Conservation (phyloP, 768 basidiomycete species). For the Termitomyces titanicus region DNA sequence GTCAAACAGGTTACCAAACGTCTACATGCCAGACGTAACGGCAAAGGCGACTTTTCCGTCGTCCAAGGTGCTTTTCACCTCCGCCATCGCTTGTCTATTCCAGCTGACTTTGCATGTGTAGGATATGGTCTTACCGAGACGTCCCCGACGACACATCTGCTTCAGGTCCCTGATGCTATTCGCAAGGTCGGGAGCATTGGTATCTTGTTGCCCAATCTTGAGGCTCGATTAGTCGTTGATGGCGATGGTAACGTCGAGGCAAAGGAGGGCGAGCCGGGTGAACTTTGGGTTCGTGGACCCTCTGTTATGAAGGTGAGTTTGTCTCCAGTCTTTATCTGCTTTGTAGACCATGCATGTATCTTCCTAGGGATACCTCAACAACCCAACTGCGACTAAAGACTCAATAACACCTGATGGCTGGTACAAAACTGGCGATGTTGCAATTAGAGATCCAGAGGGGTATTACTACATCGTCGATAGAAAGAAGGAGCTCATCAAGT, state of each 20-base stretch:
- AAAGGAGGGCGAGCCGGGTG: slow-evolving; percentile 58
- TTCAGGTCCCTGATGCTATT: slow-evolving; percentile 37
- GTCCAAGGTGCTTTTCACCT: slow-evolving; percentile 42
- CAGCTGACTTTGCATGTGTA: slow-evolving; percentile 16
- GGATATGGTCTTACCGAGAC: slow-evolving; percentile 85
- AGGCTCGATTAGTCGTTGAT: slow-evolving; percentile 68
- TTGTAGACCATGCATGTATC: no score
- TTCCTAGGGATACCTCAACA: slow-evolving; percentile 80
- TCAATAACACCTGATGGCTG: slow-evolving; percentile 72
- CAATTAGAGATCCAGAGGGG: slow-evolving; percentile 62
- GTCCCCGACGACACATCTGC: slow-evolving; percentile 63
- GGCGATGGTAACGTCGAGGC: slow-evolving; percentile 53
- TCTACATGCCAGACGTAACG: slow-evolving; percentile 31
- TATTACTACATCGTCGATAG: slow-evolving; percentile 75
- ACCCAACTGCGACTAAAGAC: slow-evolving; percentile 62
- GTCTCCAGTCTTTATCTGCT: no score
- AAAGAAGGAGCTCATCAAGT: slow-evolving; percentile 73
- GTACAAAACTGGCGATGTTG: slow-evolving; percentile 90
- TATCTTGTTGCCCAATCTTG: slow-evolving; percentile 66
- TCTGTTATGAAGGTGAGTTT: slow-evolving; percentile 68
- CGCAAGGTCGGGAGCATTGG: slow-evolving; percentile 70
- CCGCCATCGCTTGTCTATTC: no score
- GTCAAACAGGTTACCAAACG: slow-evolving; percentile 43
- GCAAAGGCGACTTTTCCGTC: slow-evolving; percentile 38
- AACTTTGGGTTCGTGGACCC: slow-evolving; percentile 80